Base-by-base conservation (phyloP, 805 yeast genomes). In the Candida awuae region DNA sequence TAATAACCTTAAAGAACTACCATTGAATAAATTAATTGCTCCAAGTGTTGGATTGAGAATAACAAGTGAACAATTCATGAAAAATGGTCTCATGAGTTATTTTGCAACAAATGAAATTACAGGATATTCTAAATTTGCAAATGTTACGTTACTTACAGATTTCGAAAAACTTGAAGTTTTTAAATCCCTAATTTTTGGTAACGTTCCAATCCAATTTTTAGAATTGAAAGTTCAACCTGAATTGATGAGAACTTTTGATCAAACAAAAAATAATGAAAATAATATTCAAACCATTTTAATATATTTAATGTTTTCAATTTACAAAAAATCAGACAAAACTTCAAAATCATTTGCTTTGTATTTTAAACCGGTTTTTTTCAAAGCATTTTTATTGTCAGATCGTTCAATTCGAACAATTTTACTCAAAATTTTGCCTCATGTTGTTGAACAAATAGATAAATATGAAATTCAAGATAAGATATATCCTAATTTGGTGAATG, bases 371-470 rank as follows among this genome's bases (percentile, higher is more conserved):
- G 62, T 77, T 0, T 67, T 87, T n/a, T 65, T 83, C 26, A 63
- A 70, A 29, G 69, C 82, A 18, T 88, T 77, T 52, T 52, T 73
- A 2, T 61, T 78, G 15, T 73, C 81, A 10, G 96, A 90, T 58
- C 69, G 97, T 45, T 76, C 87, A 1, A 68, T 86, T 4, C 66
- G 97, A 40, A 68, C 86, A 50, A 67, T 79, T n/a, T 61, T 92
- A 21, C 65, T 90, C 42, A 74, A 75, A 16, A 64, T 75, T 33
- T 61, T 90, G 40, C 79, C 87, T 0, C 56, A 63, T 13, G 75
- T 73, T 43, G 65, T 76, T 20, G 64, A 63, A 1, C 58, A 58
- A 27, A 56, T 86, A 17, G 66, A 75, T 3, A 75, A 74, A 29
- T 59, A 70, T 32, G 85, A 81, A 22, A 72, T 88, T 4, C 80